phyloP scores from a whole-genome alignment of 352 stramenopile species.

The Thraustotheca clavata region DNA sequence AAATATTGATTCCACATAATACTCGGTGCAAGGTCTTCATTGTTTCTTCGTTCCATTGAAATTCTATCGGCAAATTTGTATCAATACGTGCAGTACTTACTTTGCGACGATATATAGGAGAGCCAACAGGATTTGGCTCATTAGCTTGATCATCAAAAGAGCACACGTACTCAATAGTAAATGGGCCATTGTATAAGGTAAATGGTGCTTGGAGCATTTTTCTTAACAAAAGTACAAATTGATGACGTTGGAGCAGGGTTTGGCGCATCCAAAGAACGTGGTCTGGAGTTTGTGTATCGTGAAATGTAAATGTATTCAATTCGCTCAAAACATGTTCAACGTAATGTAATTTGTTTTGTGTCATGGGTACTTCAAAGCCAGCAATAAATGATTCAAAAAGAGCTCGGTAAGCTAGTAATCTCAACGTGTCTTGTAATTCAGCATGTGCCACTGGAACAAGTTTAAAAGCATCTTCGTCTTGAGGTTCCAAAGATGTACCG shows the following conservation, averaged over 20 bases:
- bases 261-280: slow-evolving; percentile 27
- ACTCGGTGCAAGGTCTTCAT: slow-evolving; percentile 55
- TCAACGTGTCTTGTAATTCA: slow-evolving; percentile 49
- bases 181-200: slow-evolving; percentile 45
- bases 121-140: neutral
- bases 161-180: slow-evolving; percentile 46
- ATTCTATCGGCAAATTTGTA: neutral
- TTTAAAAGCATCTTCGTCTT: slow-evolving; percentile 69
- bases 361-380: slow-evolving; percentile 27
- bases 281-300: slow-evolving; percentile 26
- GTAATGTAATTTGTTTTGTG: slow-evolving; percentile 33
- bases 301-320: slow-evolving; percentile 39
- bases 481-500: slow-evolving; percentile 28
- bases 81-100: slow-evolving; percentile 18
- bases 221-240: slow-evolving; percentile 57
- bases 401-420: slow-evolving; percentile 51
- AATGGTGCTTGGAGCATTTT: slow-evolving; percentile 62
- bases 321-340: slow-evolving; percentile 41
- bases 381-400: slow-evolving; percentile 32
- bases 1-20: slow-evolving; percentile 39
- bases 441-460: slow-evolving; percentile 36
- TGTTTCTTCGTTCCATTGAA: slow-evolving; percentile 4
- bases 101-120: slow-evolving; percentile 19
- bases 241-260: slow-evolving; percentile 45
- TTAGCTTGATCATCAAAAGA: slow-evolving; percentile 23